Conservation (phyloP, 2,329 filamentous ascomycete species). For the Colletotrichum lindemuthianum region DNA sequence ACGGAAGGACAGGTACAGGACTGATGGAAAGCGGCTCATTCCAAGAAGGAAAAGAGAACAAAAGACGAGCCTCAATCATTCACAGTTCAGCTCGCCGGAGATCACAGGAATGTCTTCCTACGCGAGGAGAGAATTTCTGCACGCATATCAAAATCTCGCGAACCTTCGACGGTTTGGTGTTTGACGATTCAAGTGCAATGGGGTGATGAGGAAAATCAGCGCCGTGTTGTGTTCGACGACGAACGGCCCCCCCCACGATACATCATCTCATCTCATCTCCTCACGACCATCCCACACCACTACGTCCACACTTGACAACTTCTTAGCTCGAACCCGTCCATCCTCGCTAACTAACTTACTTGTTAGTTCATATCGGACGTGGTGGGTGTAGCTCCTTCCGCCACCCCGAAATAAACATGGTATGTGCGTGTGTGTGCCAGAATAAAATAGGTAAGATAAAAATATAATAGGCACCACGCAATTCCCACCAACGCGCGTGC, state of each 20-base stretch:
- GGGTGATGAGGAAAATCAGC: too few species aligned
- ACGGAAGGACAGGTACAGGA: too few species aligned
- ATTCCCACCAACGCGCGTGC: neutral
- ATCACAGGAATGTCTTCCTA: neutral
- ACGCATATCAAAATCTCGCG: conserved; percentile 21
- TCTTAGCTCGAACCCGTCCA: too few species aligned
- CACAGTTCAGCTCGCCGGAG: conserved; percentile 3
- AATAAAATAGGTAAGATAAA: neutral
- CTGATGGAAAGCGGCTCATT: neutral
- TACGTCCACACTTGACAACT: too few species aligned
- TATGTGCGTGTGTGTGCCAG: neutral
- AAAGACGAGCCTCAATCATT: conserved; percentile 27
- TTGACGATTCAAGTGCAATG: neutral
- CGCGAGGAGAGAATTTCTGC: neutral
- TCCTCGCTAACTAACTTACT: too few species aligned
- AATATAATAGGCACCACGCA: neutral
- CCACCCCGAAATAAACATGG: too few species aligned
- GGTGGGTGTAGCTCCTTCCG: too few species aligned
- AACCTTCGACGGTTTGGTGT: neutral
- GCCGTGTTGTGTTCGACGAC: too few species aligned
- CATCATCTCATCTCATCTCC: too few species aligned
- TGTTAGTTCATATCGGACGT: too few species aligned
- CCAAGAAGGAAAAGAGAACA: neutral
- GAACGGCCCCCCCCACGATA: too few species aligned
- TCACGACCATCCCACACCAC: too few species aligned